These are phyloP conservation scores for Rutstroemia sp. DNA, from an alignment of 2,329 filamentous ascomycete species.

Conservation along the genomic window DNA sequence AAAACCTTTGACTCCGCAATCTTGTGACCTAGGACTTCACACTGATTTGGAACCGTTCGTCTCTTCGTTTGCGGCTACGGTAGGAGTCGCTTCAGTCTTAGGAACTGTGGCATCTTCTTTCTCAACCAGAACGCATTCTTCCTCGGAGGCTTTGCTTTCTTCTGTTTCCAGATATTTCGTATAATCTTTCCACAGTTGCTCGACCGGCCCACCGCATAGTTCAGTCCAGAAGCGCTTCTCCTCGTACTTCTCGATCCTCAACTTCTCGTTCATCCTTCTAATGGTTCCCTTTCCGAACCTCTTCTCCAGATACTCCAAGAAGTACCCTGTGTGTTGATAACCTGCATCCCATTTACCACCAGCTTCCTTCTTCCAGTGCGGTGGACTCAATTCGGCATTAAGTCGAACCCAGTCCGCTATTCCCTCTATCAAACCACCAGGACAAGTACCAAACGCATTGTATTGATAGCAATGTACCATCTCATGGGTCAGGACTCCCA, in stretches of 20 bases:
- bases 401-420: constrained; percentile 90
- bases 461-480: constrained; percentile 94
- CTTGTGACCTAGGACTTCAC: no score
- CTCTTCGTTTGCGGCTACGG: neutral
- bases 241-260: constrained; percentile 57
- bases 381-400: constrained; percentile 62
- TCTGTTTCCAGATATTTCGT: constrained; percentile 31
- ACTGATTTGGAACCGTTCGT: no score
- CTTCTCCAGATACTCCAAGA: constrained; percentile 76
- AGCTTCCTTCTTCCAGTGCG: constrained; percentile 65
- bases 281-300: constrained; percentile 54
- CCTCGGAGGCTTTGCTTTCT: constrained; percentile 19
- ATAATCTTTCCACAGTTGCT: constrained; percentile 71
- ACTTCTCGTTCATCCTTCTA: constrained; percentile 56
- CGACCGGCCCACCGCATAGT: constrained; percentile 58
- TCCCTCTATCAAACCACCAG: constrained; percentile 79
- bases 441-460: constrained; percentile 53
- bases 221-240: constrained; percentile 60
- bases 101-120: constrained; percentile 18
- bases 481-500: constrained; percentile 83
- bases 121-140: constrained; percentile 27
- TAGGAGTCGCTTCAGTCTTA: neutral
- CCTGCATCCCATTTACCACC: constrained; percentile 72
- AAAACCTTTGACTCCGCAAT: no score
- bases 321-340: constrained; percentile 88